Evolutionary conservation across 176 grass and related monocot genomes (phyloP).

Genomic region (Carex cristatella): DNA sequence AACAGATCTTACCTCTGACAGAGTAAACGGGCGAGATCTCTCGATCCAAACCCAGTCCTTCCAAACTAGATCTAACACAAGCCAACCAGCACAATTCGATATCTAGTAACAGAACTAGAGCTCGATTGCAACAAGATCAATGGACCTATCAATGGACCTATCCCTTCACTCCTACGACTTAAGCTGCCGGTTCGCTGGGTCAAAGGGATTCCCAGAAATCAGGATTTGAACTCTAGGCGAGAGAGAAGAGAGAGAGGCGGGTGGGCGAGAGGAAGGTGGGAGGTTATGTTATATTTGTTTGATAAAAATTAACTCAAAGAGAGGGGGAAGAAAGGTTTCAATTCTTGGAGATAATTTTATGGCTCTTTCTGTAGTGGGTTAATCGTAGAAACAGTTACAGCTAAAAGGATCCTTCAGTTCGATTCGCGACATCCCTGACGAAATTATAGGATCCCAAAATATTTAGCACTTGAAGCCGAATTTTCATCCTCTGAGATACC

Average conservation of each 20-base stretch:
- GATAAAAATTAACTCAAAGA: slow-evolving; percentile 26
- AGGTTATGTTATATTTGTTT: slow-evolving; percentile 19
- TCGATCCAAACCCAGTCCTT: background rate
- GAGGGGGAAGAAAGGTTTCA: background rate
- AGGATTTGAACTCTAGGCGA: background rate
- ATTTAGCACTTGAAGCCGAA: background rate
- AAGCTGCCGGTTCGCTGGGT: background rate
- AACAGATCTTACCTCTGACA: slow-evolving; percentile 27
- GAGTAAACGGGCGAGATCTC: background rate
- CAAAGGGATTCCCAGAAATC: background rate
- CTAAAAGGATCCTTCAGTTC: background rate
- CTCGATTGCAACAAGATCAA: slow-evolving; percentile 2
- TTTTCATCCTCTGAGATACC: too few relatives aligned
- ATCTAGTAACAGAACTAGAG: slow-evolving; percentile 1
- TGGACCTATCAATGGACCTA: background rate
- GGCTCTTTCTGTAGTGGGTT: background rate
- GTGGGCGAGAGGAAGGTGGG: slow-evolving; percentile 1
- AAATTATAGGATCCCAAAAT: background rate
- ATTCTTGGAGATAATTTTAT: background rate
- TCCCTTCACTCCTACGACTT: background rate
- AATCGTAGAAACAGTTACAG: background rate
- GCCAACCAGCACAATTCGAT: background rate
- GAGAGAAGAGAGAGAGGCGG: background rate
- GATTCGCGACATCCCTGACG: background rate
- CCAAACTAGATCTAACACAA: slow-evolving; percentile 25